Evolutionary conservation across 495 filamentous ascomycete genomes (phyloP), one percentile per base, ranked within the genome.

Genomic region (Talaromyces adpressus): DNA sequence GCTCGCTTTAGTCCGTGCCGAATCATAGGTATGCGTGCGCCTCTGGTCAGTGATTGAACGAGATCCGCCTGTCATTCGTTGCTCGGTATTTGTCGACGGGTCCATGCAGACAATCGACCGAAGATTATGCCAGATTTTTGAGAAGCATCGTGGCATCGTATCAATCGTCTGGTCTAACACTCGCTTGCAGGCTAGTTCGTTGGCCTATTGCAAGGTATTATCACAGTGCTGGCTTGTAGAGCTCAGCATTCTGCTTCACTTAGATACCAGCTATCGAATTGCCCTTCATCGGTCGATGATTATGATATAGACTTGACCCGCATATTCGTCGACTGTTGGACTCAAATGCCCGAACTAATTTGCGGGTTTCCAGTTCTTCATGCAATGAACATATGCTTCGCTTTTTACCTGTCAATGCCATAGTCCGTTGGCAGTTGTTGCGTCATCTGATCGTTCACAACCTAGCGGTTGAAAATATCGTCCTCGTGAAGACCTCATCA

Each of bases 1-100:
- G n/a, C 52, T 56, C 52, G 22, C 22, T 56, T 56, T 27, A 56
- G 12, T 29, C 16, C 18, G 7, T 56, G 22, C 22, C 27, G 11
- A 56, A 56, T 4, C 27, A 20, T 20, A n/a, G n/a, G n/a, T n/a
- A 49, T 56, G 23, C 23, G 8, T 27, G 12, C 52, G 22, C 27
- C 20, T 56, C 12, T 27, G 11, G 11, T 56, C 52, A 29, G 0
- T 56, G 52, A 56, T 56, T 27, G 20, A 14, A 32, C n/a, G 14
- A 58, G 56, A 58, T 25, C 14, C 27, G 29, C 56, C 56, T 58
- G 14, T 36, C 30, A 58, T 36, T 58, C 56, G 56, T 36, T 58
- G 51, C 25, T 27, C 22, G 51, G 51, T 54, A 27, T 49, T 20
- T 54, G 20, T 29, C 7, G 20, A 54, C 51, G 51, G 51, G 51